Evolutionary conservation across 2,329 filamentous ascomycete species (phyloP).

Genomic region (Herpomyces periplanetae): DNA sequence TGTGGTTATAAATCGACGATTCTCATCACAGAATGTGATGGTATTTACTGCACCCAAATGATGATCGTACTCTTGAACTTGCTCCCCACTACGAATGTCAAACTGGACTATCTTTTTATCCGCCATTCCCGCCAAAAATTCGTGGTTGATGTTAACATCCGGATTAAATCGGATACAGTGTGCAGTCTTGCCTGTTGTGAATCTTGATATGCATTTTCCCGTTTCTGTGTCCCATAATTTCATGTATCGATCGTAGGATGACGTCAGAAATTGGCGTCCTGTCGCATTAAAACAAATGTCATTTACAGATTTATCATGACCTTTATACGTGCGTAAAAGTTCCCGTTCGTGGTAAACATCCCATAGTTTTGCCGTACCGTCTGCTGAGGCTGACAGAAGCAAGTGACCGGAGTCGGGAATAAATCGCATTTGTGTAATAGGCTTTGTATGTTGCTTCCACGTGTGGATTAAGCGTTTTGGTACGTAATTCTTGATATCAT

Average conservation of each 20-base stretch:
- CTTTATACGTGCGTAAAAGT: constrained; percentile 56
- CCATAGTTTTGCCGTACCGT: constrained; percentile 68
- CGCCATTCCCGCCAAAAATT: constrained; percentile 84
- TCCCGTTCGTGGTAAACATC: constrained; percentile 69
- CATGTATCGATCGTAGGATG: constrained; percentile 75
- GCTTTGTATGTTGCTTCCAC: constrained; percentile 39
- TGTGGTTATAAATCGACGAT: constrained; percentile 82
- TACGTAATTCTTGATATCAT: constrained; percentile 51
- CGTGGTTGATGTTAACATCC: constrained; percentile 28
- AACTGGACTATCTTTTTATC: constrained; percentile 98
- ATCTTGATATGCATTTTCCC: constrained; percentile 48
- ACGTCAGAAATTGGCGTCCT: constrained; percentile 54
- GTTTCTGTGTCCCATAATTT: constrained; percentile 97
- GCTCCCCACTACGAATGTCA: constrained; percentile 39
- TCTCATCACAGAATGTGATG: constrained; percentile 74
- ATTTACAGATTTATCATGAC: constrained; percentile 58
- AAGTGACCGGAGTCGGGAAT: constrained; percentile 61
- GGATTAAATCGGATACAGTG: constrained; percentile 87
- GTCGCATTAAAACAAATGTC: constrained; percentile 53
- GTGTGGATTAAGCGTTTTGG: constrained; percentile 76
- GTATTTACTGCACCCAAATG: constrained; percentile 94
- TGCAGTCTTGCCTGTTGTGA: constrained; percentile 71
- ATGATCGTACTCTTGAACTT: constrained; percentile 92
- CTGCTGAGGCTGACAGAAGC: constrained; percentile 53
- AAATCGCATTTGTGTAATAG: constrained; percentile 59